Evolutionary conservation across 257 asterid genomes (phyloP), one percentile per base, ranked within the genome.

Genomic region (Misopates orontium): DNA sequence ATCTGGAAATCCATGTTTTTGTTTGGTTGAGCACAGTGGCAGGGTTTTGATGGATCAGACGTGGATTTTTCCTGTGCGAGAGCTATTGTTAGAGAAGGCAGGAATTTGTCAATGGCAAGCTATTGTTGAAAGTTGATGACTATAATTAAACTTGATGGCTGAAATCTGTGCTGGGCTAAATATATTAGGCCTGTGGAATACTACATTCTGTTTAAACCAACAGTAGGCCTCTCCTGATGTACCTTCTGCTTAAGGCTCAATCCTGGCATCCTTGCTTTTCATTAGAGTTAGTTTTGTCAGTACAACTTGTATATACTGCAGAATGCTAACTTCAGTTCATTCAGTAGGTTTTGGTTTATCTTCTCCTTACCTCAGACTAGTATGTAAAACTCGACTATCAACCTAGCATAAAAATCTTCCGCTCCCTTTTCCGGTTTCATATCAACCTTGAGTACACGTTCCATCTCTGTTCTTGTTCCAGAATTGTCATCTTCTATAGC

Each of bases 241-340:
- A 71, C 56, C 60, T 56, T 40, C 49, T 14, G 32, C 14, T 13
- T 60, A 11, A 59, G 32, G 45, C 57, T 71, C 61, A 51, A 55
- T 69, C 70, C 42, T 36, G 18, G 68, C 56, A 44, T 24, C 60
- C 71, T 23, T 56, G 9, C 59, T 15, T 63, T 44, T 42, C 56
- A 40, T 39, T 57, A 21, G 48, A 55, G 53, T 53, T 63, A 62
- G 78, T 59, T 39, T 36, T 39, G 63, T 56, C 51, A 50, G 28
- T 52, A 52, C 61, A 71, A 40, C 56, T 74, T 84, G 95, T 89
- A 80, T 57, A 80, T 79, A 45, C 56, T 49, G 61, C 75, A 71
- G 78, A 60, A 41, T 67, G 67, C 83, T 72, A 69, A 66, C 82
- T 59, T 68, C 64, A 52, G 80, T 42, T 28, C 36, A 2, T 44